Base-by-base conservation (phyloP, 345 rosid genomes). In the Litchi chinensis region DNA sequence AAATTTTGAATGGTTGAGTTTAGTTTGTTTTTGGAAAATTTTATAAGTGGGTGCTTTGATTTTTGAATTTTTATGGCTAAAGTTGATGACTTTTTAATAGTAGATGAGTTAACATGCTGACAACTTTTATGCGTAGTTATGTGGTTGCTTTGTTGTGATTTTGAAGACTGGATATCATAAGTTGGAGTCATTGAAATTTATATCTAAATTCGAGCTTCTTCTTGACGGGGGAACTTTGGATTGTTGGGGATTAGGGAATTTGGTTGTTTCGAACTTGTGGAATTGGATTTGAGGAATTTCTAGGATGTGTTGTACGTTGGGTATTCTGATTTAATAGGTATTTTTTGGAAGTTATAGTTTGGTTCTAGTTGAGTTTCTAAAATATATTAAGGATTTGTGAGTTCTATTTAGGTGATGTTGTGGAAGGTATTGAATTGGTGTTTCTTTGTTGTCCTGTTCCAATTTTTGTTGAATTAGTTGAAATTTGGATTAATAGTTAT, bases 401-500 rank as follows among this genome's bases (percentile, higher is more conserved):
- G 37, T 44, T 1, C 43, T 44, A n/a, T 22, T 72, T 72, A 15
- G 22, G 48, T 66, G 19, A 48, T 71, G 72, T 54, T 22, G 32
- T 68, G 67, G 18, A 26, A 7, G 67, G 11, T 26, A 26, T 10
- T 2, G 13, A 63, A n/a, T 22, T 8, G 10, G 66, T 21, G 9
- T 4, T 44, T 73, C 39, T 13, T 50, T 50, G 5, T 50, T 16
- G 1, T 26, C 28, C 19, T 13, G n/a, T 16, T 46, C 62, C 43
- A 28, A 3, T 32, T 32, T 32, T 70, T 56, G 50, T 39, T 72
- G 46, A 75, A 9, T 59, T 81, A 12, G 37, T 72, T 16, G 69
- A 28, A 40, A 75, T 73, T 83, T 73, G 62, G 50, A 66, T 67
- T 62, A n/a, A 19, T 26, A 76, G 43, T 65, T 52, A 21, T 54